These are phyloP conservation scores for Lecanicillium sp. DNA, from an alignment of 2,329 filamentous ascomycete genomes.

Conservation along the genomic window DNA sequence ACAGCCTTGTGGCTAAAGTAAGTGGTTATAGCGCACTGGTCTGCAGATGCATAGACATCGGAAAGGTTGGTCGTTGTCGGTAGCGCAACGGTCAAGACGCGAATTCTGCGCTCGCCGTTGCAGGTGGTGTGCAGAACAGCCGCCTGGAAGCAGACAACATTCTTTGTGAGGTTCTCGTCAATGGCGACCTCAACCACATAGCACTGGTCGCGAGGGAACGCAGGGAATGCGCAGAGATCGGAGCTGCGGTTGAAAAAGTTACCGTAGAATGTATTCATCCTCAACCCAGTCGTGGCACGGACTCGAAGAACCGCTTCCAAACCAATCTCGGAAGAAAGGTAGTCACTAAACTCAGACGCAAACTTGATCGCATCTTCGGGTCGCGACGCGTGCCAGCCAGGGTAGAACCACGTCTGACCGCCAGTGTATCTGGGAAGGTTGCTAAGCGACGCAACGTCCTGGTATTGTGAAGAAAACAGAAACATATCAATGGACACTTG, in stretches of 20 bases:
- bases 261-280: constrained; percentile 97
- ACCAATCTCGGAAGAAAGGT: constrained; percentile 92
- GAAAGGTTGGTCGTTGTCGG: constrained; percentile 87
- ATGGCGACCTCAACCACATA: constrained; percentile 98
- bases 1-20: constrained; percentile 98
- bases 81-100: constrained; percentile 86
- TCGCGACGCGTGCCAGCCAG: constrained; percentile 90
- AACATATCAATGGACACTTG: constrained; percentile 99
- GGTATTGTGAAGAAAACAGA: constrained; percentile 89
- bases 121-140: constrained; percentile 96
- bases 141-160: constrained; percentile 84
- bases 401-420: constrained; percentile 97
- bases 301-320: constrained; percentile 93
- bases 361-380: constrained; percentile 97
- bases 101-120: constrained; percentile 91
- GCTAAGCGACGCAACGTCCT: constrained; percentile 93
- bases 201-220: constrained; percentile 92
- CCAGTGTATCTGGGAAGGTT: constrained; percentile 94
- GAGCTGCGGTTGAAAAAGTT: constrained; percentile 99
- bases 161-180: constrained; percentile 87
- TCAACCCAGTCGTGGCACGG: constrained; percentile 83
- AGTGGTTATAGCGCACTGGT: constrained; percentile 85
- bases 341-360: constrained; percentile 92
- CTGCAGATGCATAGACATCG: constrained; percentile 88
- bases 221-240: constrained; percentile 94